Base-by-base conservation (phyloP, 2,329 filamentous ascomycete species). In the Fusarium proliferatum region DNA sequence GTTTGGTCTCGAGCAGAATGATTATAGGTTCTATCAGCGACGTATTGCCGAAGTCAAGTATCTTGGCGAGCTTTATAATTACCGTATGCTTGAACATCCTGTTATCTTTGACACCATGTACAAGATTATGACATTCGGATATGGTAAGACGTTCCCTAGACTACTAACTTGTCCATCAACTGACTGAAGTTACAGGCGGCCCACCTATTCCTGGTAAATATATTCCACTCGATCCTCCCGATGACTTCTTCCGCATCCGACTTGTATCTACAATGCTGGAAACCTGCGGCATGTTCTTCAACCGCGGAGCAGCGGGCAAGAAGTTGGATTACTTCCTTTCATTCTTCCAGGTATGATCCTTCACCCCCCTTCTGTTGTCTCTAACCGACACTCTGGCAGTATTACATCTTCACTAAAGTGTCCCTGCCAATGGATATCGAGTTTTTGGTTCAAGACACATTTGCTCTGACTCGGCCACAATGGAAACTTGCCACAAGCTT, bases 301-400 rank as follows among this genome's bases (percentile, higher is more conserved):
- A 96, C 81, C 93, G 96, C 77, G 96, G 97, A 12, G 91, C 93
- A 48, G 94, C 95, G 4, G 97, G 95, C 82, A 98, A 98, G 86
- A 99, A 98, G 84, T 88, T 99, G 15, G 96, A 99, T 79, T 98
- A 97, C 82, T 99, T 98, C 83, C 86, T 99, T 69, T 96, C 93
- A 0, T 98, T 98, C 83, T 94, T 99, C 78, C 95, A 97, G 86
- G 91, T 92, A 80, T 56, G 46, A 17, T 23, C 11, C 17, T n/a
- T 8, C n/a, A 21, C 17, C 6, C 12, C 4, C 13, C 1, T 9
- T 33, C 23, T 28, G 17, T 28, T 48, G 30, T 39, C 15, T 17
- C 28, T n/a, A 43, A 62, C 66, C 73, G 34, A 72, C 71, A 53
- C 23, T 70, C 63, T 68, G 49, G 55, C 73, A 94, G 89, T 98